phyloP scores from a whole-genome alignment of 2,329 filamentous ascomycete species.

The Colletotrichum caudatum region DNA sequence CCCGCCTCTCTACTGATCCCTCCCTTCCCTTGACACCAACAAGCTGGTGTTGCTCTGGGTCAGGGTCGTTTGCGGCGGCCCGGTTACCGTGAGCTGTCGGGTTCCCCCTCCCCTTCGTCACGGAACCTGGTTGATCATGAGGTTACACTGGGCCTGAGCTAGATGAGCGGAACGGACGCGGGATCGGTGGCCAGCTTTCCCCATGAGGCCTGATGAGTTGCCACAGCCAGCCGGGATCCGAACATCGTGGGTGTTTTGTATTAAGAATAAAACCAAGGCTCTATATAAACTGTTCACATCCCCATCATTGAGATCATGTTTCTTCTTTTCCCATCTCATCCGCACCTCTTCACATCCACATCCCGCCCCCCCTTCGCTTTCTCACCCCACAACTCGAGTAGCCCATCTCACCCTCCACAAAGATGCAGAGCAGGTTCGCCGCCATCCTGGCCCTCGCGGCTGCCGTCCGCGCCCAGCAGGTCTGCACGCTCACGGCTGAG shows the following conservation, averaged over 20 bases:
- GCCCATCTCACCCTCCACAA: constrained; percentile 31
- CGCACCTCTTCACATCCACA: not conserved
- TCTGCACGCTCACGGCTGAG: constrained; percentile 61
- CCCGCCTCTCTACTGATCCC: not conserved
- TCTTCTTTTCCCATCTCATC: constrained; percentile 9
- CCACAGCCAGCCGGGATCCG: not conserved
- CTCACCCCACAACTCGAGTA: constrained; percentile 15
- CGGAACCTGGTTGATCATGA: constrained; percentile 5
- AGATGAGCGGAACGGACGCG: not conserved
- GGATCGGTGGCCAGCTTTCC: not conserved
- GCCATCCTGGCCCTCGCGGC: constrained; percentile 57
- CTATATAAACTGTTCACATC: constrained; percentile 29
- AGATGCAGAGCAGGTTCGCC: constrained; percentile 49
- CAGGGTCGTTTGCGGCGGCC: constrained; percentile 29
- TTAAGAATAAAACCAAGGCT: not conserved
- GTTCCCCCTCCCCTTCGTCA: constrained; percentile 4
- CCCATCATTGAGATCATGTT: not conserved
- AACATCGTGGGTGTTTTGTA: not conserved
- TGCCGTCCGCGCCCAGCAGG: constrained; percentile 62
- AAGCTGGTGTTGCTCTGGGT: constrained; percentile 8
- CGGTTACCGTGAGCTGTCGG: constrained; percentile 34
- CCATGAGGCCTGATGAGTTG: not conserved
- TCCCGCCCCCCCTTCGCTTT: constrained; percentile 10
- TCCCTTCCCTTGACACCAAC: not conserved
- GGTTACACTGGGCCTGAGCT: not conserved